phyloP scores from a whole-genome alignment of 495 filamentous ascomycete species.

The Thermothielavioides terrestris region DNA sequence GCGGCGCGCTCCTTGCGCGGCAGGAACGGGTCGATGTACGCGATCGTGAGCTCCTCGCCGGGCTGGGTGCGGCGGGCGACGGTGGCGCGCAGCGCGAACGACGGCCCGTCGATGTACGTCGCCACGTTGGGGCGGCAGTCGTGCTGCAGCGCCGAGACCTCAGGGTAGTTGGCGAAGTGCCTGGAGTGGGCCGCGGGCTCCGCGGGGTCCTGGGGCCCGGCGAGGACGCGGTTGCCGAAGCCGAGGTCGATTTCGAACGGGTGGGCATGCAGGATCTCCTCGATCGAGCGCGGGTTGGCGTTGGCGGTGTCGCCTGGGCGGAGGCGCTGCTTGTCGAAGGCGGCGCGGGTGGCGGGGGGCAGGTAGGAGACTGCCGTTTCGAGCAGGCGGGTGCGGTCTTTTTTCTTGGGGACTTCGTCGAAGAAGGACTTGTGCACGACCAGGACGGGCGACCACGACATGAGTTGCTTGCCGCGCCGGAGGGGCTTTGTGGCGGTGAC shows the following conservation, averaged over 20 bases:
- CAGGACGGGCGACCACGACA: conserved; percentile 21
- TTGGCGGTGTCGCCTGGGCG: not conserved
- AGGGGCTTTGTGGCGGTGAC: conserved; percentile 18
- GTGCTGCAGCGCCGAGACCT: conserved; percentile 20
- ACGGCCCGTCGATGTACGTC: conserved; percentile 20
- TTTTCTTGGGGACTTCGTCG: conserved; percentile 10
- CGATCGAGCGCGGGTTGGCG: conserved; percentile 10
- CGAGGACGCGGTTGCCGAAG: not conserved
- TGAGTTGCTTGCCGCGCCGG: conserved; percentile 21
- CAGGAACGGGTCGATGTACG: conserved; percentile 23
- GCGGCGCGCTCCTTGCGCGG: conserved; percentile 14
- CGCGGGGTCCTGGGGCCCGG: not conserved
- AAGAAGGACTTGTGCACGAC: conserved; percentile 27
- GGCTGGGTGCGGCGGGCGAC: conserved; percentile 21
- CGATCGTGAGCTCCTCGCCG: conserved; percentile 29
- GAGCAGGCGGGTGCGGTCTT: conserved; percentile 20
- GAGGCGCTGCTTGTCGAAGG: conserved; percentile 18
- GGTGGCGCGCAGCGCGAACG: conserved; percentile 18
- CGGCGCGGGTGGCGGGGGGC: conserved; percentile 16
- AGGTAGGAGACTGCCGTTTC: conserved; percentile 25
- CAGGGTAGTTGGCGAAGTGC: conserved; percentile 28
- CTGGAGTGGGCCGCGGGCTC: too few species aligned
- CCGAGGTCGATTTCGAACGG: conserved; percentile 28
- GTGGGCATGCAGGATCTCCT: conserved; percentile 21
- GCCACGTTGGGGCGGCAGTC: conserved; percentile 33